Percentiles rank a stretch among this genome's conserved stretches.
Evolutionary conservation across 2,329 filamentous ascomycete species (phyloP).

Genomic region (Penicillium glabrum): DNA sequence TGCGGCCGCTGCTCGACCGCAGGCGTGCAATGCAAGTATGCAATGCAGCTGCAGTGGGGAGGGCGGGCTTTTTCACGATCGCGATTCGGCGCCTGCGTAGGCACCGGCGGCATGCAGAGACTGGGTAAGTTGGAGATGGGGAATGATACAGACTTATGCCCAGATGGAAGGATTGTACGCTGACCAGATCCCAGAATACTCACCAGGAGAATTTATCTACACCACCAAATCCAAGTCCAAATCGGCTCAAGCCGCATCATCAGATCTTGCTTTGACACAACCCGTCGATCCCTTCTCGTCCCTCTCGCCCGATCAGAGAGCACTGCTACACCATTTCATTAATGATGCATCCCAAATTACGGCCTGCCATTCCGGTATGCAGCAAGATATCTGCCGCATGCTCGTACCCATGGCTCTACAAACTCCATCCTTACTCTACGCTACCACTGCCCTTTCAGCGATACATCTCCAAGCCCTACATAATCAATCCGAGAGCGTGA

Average conservation of each 20-base stretch:
- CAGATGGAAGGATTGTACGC: conserved; percentile 36
- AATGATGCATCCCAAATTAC: conserved; percentile 44
- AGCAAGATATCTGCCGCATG: conserved; percentile 43
- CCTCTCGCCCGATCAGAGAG: conserved; percentile 36
- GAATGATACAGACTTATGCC: background rate
- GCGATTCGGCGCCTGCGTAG: conserved; percentile 38
- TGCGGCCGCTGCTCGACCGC: conserved; percentile 43
- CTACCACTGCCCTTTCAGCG: conserved; percentile 44
- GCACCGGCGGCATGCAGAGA: conserved; percentile 36
- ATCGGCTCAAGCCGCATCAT: conserved; percentile 12
- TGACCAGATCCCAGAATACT: conserved; percentile 35
- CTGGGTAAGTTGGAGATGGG: conserved; percentile 26
- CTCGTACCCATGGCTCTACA: conserved; percentile 47
- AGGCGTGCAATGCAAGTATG: conserved; percentile 40
- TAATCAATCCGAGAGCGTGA: conserved; percentile 37
- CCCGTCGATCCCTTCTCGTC: conserved; percentile 39
- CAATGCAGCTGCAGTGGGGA: conserved; percentile 45
- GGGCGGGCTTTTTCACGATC: conserved; percentile 43
- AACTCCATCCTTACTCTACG: conserved; percentile 44
- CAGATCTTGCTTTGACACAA: conserved; percentile 26
- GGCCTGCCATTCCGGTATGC: conserved; percentile 42
- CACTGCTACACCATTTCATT: conserved; percentile 43
- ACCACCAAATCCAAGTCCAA: conserved; percentile 27
- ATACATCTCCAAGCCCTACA: conserved; percentile 42
- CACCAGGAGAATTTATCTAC: conserved; percentile 41